Conservation (phyloP, 2,329 filamentous ascomycete species). For the Nothophaeocryptopus gaeumannii region DNA sequence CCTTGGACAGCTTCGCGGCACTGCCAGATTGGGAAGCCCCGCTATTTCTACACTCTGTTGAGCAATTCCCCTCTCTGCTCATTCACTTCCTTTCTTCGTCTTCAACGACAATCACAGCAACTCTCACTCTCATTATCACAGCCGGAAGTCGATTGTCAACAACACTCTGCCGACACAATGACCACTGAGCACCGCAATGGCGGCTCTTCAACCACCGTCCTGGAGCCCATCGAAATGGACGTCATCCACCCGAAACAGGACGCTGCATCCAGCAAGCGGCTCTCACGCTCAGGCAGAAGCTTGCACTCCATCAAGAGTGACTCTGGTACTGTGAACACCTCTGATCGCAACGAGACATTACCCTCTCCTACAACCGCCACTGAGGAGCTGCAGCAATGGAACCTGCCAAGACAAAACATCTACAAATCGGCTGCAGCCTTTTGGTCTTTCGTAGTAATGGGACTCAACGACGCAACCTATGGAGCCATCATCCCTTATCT, state of each 20-base stretch:
- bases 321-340: constrained; percentile 4
- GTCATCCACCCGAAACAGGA: constrained; percentile 21
- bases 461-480: constrained; percentile 60
- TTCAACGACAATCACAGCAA: not conserved
- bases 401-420: constrained; percentile 57
- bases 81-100: not conserved
- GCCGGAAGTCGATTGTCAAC: too few relatives aligned
- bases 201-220: constrained; percentile 28
- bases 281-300: constrained; percentile 24
- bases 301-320: constrained; percentile 16
- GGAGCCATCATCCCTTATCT: constrained; percentile 53
- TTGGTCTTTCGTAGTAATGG: constrained; percentile 63
- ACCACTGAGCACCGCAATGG: constrained; percentile 19
- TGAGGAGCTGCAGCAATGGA: constrained; percentile 58
- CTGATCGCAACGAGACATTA: constrained; percentile 39
- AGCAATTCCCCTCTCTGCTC: too few relatives aligned
- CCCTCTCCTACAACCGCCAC: constrained; percentile 47
- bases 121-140: too few relatives aligned
- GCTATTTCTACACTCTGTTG: too few relatives aligned
- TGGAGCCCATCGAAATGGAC: constrained; percentile 29
- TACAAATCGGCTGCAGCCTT: constrained; percentile 59
- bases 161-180: constrained; percentile 6
- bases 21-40: too few relatives aligned
- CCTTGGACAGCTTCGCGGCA: too few relatives aligned
- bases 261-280: constrained; percentile 18